Percentiles rank a stretch among this genome's conserved stretches.
Evolutionary conservation across 441 rosid species (phyloP).

Genomic region (Brassica hybrid): DNA sequence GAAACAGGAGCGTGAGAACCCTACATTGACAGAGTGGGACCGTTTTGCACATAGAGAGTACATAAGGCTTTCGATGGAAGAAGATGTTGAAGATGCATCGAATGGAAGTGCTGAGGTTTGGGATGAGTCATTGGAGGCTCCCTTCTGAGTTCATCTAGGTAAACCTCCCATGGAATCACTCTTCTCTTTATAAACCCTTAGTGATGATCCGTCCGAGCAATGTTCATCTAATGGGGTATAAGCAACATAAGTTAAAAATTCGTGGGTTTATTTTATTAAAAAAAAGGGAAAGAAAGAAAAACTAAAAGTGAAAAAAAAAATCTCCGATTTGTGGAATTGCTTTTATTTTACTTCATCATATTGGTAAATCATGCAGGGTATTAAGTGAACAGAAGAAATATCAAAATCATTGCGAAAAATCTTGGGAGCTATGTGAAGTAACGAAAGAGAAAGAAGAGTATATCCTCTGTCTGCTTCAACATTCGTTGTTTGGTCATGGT

Average conservation of each 20-base stretch:
- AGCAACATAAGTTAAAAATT: background rate
- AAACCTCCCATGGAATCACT: background rate
- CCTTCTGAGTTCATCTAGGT: conserved; percentile 56
- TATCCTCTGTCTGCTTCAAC: conserved; percentile 13
- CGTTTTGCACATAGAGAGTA: conserved; percentile 99
- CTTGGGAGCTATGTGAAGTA: conserved; percentile 16
- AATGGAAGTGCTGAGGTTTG: conserved; percentile 98
- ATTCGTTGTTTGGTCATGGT: conserved; percentile 12
- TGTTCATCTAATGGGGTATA: background rate
- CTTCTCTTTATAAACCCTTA: conserved; percentile 5
- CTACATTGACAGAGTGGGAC: conserved; percentile 96
- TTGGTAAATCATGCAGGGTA: conserved; percentile 27
- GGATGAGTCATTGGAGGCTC: conserved; percentile 99
- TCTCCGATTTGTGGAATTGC: background rate
- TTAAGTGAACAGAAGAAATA: conserved; percentile 28
- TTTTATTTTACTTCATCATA: background rate
- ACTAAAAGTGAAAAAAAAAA: background rate
- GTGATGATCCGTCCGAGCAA: background rate
- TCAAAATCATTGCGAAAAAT: conserved; percentile 3
- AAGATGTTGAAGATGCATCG: conserved; percentile 96
- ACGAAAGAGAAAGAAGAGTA: conserved; percentile 7
- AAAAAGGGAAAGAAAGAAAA: background rate
- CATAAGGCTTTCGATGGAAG: conserved; percentile 97
- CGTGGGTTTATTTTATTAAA: background rate
- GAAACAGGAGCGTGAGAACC: too few species aligned